Conservation (phyloP, 139 green algal genomes). For the Chlamydomonas sp. region DNA sequence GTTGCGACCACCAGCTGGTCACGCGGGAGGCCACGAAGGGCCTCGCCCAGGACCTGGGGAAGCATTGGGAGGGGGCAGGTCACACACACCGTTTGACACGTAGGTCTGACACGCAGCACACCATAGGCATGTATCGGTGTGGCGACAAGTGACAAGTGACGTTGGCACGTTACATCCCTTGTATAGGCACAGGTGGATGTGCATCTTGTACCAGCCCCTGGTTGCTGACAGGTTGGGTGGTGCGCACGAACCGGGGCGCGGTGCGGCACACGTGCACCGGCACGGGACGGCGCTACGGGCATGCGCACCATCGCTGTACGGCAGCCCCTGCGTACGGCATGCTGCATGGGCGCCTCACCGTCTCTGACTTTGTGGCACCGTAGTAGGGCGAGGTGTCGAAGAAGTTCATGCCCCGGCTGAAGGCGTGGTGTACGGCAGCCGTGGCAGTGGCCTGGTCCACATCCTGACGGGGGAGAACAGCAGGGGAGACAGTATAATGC, state of each 20-base stretch:
- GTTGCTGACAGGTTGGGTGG: too few species aligned
- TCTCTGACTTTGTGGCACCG: constrained; percentile 83
- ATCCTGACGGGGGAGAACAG: neutral
- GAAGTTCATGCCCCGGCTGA: constrained; percentile 91
- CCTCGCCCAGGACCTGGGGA: constrained; percentile 78
- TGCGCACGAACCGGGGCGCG: too few species aligned
- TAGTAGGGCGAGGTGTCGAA: constrained; percentile 98
- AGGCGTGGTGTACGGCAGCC: constrained; percentile 82
- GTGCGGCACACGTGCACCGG: too few species aligned
- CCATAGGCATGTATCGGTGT: too few species aligned
- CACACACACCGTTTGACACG: neutral
- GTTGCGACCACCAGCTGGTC: constrained; percentile 87
- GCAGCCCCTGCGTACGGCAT: too few species aligned
- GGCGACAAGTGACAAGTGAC: too few species aligned
- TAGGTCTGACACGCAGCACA: neutral
- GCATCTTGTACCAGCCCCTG: too few species aligned
- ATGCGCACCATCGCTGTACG: too few species aligned
- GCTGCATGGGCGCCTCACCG: constrained; percentile 51
- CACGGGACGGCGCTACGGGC: too few species aligned
- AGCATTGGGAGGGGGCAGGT: neutral
- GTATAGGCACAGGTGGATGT: too few species aligned
- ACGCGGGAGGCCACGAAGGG: constrained; percentile 80
- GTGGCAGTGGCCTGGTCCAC: constrained; percentile 37
- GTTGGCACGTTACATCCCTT: too few species aligned
- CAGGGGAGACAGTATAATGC: too few species aligned